Conservation (phyloP, 1,284 basidiomycete species). For the Garcileccinum viscosum region DNA sequence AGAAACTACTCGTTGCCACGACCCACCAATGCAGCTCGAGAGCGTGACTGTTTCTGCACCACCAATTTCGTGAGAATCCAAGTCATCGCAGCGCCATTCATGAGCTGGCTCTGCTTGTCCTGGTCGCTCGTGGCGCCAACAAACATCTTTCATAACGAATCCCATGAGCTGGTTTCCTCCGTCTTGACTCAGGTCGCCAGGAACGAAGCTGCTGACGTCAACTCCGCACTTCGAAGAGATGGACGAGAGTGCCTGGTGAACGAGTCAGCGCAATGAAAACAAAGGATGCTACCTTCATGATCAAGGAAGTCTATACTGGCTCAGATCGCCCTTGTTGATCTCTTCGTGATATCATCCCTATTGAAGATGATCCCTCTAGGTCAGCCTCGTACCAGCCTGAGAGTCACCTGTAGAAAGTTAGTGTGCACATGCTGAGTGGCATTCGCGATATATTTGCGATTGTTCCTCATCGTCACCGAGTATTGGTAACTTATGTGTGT, state of each 20-base stretch:
- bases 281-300: conserved; percentile 17
- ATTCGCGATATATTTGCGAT: too few relatives aligned
- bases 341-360: too few relatives aligned
- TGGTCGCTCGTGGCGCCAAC: conserved; percentile 65
- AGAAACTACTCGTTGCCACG: too few relatives aligned
- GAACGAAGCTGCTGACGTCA: conserved; percentile 22
- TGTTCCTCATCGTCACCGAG: too few relatives aligned
- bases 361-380: too few relatives aligned
- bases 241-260: conserved; percentile 29
- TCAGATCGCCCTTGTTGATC: too few relatives aligned
- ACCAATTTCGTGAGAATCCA: conserved; percentile 82
- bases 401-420: too few relatives aligned
- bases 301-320: too few relatives aligned
- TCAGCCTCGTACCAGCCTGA: too few relatives aligned
- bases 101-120: conserved; percentile 81
- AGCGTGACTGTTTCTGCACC: conserved; percentile 74
- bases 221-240: conserved; percentile 24
- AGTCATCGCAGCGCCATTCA: conserved; percentile 85
- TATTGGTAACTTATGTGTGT: too few relatives aligned
- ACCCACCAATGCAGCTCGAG: conserved; percentile 56
- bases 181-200: conserved; percentile 50
- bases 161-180: conserved; percentile 70
- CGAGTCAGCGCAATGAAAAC: conserved; percentile 12
- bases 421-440: too few relatives aligned
- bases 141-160: conserved; percentile 80